These are phyloP conservation scores for Rhizoclosmatium sp. DNA, from an alignment of 192 early-diverging fungal genomes.

Conservation along the genomic window DNA sequence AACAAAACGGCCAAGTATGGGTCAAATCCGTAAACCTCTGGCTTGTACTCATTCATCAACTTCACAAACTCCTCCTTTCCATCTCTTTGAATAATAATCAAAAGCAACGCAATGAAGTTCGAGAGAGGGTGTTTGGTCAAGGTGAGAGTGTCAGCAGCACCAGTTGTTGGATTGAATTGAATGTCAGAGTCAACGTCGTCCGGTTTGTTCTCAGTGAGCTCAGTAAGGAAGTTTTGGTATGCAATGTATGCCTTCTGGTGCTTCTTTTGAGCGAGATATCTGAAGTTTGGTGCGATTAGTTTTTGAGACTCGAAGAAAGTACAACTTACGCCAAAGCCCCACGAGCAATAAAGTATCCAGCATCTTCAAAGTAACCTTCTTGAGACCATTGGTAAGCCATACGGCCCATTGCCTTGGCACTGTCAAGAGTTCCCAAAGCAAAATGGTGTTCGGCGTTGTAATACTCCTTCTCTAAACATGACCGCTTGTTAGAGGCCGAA, in stretches of 20 bases:
- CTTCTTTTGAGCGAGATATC: conserved; percentile 54
- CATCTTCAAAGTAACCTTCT: conserved; percentile 64
- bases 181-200: conserved; percentile 26
- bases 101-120: conserved; percentile 73
- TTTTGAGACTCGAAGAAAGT: conserved; percentile 13
- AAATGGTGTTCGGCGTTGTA: conserved; percentile 87
- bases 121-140: conserved; percentile 50
- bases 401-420: conserved; percentile 73
- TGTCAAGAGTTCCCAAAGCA: conserved; percentile 82
- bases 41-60: conserved; percentile 40
- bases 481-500: conserved; percentile 46
- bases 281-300: conserved; percentile 9
- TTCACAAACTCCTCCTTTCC: conserved; percentile 54
- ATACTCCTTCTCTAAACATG: conserved; percentile 68
- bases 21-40: conserved; percentile 41
- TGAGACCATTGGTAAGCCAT: conserved; percentile 83
- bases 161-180: conserved; percentile 32
- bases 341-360: conserved; percentile 81
- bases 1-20: conserved; percentile 42
- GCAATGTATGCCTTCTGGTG: conserved; percentile 54
- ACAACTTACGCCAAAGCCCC: conserved; percentile 79
- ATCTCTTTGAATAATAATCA: conserved; percentile 73
- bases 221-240: conserved; percentile 51
- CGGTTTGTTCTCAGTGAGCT: conserved; percentile 44
- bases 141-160: conserved; percentile 32